Evolutionary conservation across 2,329 filamentous ascomycete species (phyloP), one percentile per base, ranked within the genome.

Genomic region (Epichloe baconii): DNA sequence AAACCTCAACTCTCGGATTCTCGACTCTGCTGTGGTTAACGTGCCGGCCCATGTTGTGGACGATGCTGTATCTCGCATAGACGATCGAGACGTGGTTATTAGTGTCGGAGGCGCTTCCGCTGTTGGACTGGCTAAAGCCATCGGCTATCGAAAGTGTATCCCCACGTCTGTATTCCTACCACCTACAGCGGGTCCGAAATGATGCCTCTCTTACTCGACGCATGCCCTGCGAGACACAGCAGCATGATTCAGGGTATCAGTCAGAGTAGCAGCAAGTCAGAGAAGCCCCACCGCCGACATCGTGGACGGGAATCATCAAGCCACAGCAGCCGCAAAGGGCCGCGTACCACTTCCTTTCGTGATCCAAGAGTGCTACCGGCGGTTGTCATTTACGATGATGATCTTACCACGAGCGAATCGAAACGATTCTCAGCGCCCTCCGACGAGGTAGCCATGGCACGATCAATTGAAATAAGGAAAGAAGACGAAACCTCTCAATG

Each of bases 21-120:
- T 69, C 12, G 63, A 66, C 34, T 64, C 67, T 12, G 57, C 64
- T 38, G 55, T 62, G 15, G 57, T 65, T 44, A 61, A 59, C 49
- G 58, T 62, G 15, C 58, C 61, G 15, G 57, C 55, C 47, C 56
- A 55, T 12, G 55, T 63, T 43, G 58, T 65, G 17, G 60, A 62
- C 46, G 60, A 62, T 19, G 61, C 60, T 8, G 54, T 65, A 19
- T 50, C 58, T 5, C 57, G 60, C 15, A 60, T 66, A 5, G 50
- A 60, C 5, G 65, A 64, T 4, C 73, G 75, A 17, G 81, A 84
- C 61, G 72, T 72, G 31, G 69, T 83, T 40, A 67, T 83, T 44
- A 81, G 77, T 41, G 76, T 84, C 53, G 81, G 81, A 5, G 79
- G 80, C 48, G 78, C 79, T 31, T 80, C 77, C 50, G 81, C 79